These are phyloP conservation scores for Rubia balearica DNA, from an alignment of 305 asterid genomes.

Conservation along the genomic window DNA sequence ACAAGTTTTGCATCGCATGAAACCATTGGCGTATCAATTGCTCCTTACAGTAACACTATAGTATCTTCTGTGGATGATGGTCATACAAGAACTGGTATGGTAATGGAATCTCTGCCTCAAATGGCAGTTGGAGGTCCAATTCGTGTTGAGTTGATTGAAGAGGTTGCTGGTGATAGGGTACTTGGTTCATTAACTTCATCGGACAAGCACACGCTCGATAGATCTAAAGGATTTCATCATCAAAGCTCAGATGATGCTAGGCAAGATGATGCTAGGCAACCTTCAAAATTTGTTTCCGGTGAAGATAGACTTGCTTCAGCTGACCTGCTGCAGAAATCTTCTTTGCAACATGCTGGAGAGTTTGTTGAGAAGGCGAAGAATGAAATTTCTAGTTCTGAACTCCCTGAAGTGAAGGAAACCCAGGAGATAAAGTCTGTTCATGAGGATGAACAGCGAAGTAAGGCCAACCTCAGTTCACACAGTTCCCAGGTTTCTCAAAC, in stretches of 20 bases:
- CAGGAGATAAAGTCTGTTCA: slow-evolving; percentile 27
- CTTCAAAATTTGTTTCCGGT: slow-evolving; percentile 21
- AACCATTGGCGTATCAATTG: slow-evolving; percentile 13
- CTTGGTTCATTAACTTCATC: slow-evolving; percentile 19
- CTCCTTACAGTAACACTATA: slow-evolving; percentile 27
- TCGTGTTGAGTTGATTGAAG: slow-evolving; percentile 28
- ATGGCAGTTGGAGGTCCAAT: slow-evolving; percentile 23
- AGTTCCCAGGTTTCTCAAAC: slow-evolving; percentile 40
- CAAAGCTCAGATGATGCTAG: slow-evolving; percentile 21
- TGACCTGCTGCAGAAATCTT: slow-evolving; percentile 49
- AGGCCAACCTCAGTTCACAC: slow-evolving; percentile 14
- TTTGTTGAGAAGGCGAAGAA: slow-evolving; percentile 49
- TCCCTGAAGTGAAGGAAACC: slow-evolving; percentile 38
- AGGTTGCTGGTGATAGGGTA: slow-evolving; percentile 23
- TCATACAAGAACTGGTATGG: slow-evolving; percentile 24
- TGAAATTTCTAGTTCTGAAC: slow-evolving; percentile 47
- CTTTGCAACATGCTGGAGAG: slow-evolving; percentile 48
- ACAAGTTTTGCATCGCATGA: slow-evolving; percentile 7
- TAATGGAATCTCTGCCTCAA: slow-evolving; percentile 29
- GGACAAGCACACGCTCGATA: slow-evolving; percentile 21
- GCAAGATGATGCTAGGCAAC: slow-evolving; percentile 26
- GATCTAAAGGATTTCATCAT: slow-evolving; percentile 21
- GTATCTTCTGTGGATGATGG: slow-evolving; percentile 24
- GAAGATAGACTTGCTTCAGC: slow-evolving; percentile 61
- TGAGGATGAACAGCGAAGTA: slow-evolving; percentile 29